Evolutionary conservation across 164 flowering plant genomes (phyloP).

Genomic region (Vitis amurensis): DNA sequence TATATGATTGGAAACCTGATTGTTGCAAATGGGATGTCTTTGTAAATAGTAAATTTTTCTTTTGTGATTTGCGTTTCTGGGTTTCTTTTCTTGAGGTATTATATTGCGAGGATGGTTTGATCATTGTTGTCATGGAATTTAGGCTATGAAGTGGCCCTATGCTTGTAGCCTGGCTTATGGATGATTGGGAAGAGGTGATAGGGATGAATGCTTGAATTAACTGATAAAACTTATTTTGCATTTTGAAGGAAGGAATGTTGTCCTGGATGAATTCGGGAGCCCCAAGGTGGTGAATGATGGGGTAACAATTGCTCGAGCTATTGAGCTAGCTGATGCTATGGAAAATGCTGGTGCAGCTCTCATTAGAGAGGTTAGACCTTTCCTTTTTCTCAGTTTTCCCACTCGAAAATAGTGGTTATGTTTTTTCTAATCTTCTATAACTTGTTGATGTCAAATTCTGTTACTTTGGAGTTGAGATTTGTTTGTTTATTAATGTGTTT

Average conservation of each 20-base stretch:
- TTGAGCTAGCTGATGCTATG: slow-evolving; percentile 91
- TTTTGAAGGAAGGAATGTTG: slow-evolving; percentile 89
- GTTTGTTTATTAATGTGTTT: slow-evolving; percentile 4
- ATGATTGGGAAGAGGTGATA: too few relatives aligned
- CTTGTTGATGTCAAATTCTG: not conserved
- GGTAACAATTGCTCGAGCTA: slow-evolving; percentile 95
- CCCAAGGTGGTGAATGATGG: slow-evolving; percentile 99
- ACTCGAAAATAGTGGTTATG: not conserved
- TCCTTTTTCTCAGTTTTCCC: not conserved
- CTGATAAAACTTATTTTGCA: not conserved
- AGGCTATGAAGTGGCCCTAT: too few relatives aligned
- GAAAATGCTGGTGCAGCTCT: slow-evolving; percentile 99
- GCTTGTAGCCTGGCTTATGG: too few relatives aligned
- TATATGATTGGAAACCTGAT: too few relatives aligned
- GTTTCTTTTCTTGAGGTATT: too few relatives aligned
- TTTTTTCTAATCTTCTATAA: not conserved
- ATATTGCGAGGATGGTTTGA: too few relatives aligned
- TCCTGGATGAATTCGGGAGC: slow-evolving; percentile 85
- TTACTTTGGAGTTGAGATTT: not conserved
- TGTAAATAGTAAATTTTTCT: too few relatives aligned
- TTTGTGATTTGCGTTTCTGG: too few relatives aligned
- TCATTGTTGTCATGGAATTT: too few relatives aligned
- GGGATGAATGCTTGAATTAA: not conserved
- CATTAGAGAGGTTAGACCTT: slow-evolving; percentile 77
- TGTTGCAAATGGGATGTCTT: too few relatives aligned